Base-by-base conservation (phyloP, 2,329 filamentous ascomycete species). In the Diaporthe batatas region DNA sequence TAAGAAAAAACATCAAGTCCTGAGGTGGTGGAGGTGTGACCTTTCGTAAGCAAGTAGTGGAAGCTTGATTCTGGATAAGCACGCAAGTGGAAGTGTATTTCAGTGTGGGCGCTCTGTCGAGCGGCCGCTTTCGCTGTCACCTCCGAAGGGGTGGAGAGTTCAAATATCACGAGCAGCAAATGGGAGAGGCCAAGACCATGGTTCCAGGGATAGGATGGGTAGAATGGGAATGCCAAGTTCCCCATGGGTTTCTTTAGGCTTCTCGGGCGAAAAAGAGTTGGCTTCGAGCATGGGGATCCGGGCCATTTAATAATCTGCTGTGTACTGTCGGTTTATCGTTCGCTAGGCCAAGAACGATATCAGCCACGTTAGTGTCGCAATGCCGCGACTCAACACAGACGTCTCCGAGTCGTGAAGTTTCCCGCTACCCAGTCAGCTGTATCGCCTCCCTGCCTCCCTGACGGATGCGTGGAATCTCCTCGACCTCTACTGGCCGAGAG, bases 391-490 rank as follows among this genome's bases (percentile, higher is more conserved):
- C 62, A 65, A 51, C 14, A 49, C 62, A 39, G n/a, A 11, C 29
- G 2, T 67, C 32, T 67, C 34, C 62, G 62, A 67, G 44, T 67
- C 62, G 62, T 53, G 47, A 21, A 34, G 32, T 21, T 53, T 21
- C n/a, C 7, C 47, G 32, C 62, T 53, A 67, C 53, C 62, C 53
- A 53, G 47, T 67, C 62, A 53, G 44, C 62, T 67, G 62, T 25
- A 25, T 18, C 32, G 7, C 44, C 44, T 51, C 44, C 59, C 29
- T 51, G 44, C 18, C 62, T 29, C 29, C 29, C 2, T 29, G 29
- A 29, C n/a, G 21, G 6, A 34, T 29, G 47, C 25, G n/a, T 8
- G 32, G 16, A 53, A 53, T 29, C 7, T 53, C 5, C 62, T 67
- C 8, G 14, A 51, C 29, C 62, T 36, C 10, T 53, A 67, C 44